These are phyloP conservation scores for Phoenix dactylifera DNA, from an alignment of 176 grass and related monocot genomes.

Conservation along the genomic window DNA sequence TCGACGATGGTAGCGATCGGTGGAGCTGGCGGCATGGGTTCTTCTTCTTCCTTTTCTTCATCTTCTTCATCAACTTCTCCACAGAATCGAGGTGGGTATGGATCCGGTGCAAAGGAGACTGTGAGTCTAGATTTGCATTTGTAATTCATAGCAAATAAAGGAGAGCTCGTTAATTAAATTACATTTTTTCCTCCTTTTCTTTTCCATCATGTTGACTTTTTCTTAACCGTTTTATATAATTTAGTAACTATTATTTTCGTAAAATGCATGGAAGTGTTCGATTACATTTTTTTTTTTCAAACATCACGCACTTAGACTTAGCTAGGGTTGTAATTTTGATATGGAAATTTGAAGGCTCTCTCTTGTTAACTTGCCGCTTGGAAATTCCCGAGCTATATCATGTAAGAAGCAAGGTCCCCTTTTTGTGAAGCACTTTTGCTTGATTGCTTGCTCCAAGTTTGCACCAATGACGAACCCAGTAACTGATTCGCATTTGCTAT, in stretches of 20 bases:
- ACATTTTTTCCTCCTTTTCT: constrained; percentile 29
- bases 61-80: constrained; percentile 61
- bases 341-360: no score
- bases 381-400: no score
- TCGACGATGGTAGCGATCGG: constrained; percentile 9
- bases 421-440: no score
- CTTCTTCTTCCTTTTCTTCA: constrained; percentile 35
- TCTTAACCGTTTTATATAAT: background rate
- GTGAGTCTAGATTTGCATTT: constrained; percentile 93
- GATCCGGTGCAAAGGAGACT: constrained; percentile 46
- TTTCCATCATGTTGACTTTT: constrained; percentile 10
- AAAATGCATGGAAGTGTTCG: background rate
- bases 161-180: constrained; percentile 18
- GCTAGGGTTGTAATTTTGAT: no score
- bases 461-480: no score
- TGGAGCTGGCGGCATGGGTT: constrained; percentile 25
- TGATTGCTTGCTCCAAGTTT: no score
- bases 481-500: no score
- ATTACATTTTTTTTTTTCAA: no score
- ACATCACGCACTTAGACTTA: no score
- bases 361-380: no score
- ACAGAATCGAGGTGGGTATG: constrained; percentile 66
- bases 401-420: no score
- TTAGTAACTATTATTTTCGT: background rate
- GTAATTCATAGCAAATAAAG: constrained; percentile 31